Percentiles rank a stretch among this genome's conserved stretches.
These are phyloP conservation scores for Colletotrichum musae DNA, from an alignment of 2,329 filamentous ascomycete species.

Conservation along the genomic window DNA sequence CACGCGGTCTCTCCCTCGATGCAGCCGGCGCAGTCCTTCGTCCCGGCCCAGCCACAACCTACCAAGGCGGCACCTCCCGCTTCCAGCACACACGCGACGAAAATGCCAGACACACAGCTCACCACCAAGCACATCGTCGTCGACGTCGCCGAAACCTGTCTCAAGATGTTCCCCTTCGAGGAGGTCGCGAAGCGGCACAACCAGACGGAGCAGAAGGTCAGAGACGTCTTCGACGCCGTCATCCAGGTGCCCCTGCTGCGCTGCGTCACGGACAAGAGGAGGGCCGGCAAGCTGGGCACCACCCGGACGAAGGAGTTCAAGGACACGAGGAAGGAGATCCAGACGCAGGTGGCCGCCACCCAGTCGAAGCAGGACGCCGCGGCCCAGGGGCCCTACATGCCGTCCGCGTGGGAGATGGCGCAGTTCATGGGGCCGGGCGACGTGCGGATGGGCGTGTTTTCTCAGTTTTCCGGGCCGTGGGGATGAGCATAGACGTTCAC, in stretches of 20 bases:
- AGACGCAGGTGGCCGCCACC: constrained; percentile 16
- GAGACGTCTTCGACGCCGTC: constrained; percentile 63
- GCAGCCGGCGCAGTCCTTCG: constrained; percentile 5
- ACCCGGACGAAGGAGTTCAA: constrained; percentile 59
- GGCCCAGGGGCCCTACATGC: constrained; percentile 22
- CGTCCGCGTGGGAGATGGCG: constrained; percentile 38
- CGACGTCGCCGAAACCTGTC: constrained; percentile 64
- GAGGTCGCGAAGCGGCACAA: constrained; percentile 61
- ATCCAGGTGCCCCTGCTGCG: constrained; percentile 64
- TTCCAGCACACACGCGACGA: neutral
- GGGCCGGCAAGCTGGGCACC: constrained; percentile 58
- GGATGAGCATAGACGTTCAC: constrained; percentile 4
- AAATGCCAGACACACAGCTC: constrained; percentile 43
- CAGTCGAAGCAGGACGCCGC: constrained; percentile 18
- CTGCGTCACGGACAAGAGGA: constrained; percentile 59
- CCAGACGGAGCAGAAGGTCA: constrained; percentile 58
- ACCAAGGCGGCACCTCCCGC: neutral
- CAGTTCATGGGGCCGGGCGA: constrained; percentile 38
- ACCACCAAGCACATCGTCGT: constrained; percentile 59
- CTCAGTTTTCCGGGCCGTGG: constrained; percentile 36
- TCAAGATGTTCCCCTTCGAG: constrained; percentile 61
- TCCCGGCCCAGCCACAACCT: constrained; percentile 3
- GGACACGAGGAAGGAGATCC: constrained; percentile 56
- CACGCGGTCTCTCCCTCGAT: constrained; percentile 5
- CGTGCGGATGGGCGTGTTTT: constrained; percentile 17